Evolutionary conservation across 2,329 filamentous ascomycete genomes (phyloP).

Genomic region (Cladosporium sp.): DNA sequence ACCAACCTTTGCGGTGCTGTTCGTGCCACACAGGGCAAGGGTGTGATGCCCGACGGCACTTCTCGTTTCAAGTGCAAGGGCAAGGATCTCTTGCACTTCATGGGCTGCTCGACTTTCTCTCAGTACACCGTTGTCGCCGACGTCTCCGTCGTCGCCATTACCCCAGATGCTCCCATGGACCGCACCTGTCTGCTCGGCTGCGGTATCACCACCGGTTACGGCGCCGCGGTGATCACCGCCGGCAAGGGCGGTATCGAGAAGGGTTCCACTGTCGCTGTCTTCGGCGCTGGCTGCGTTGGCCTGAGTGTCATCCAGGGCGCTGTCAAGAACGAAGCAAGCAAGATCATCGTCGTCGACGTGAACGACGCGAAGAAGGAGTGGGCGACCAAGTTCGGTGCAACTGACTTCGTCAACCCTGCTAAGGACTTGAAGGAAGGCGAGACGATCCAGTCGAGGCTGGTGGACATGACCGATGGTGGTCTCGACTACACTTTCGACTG

Average conservation of each 20-base stretch:
- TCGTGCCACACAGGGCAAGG: conserved; percentile 90
- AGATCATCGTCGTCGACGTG: conserved; percentile 76
- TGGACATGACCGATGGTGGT: conserved; percentile 97
- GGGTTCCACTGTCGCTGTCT: conserved; percentile 86
- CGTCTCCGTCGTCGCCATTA: conserved; percentile 95
- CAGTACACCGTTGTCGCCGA: conserved; percentile 99
- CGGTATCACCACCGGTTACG: conserved; percentile 98
- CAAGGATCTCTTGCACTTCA: conserved; percentile 95
- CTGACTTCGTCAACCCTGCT: conserved; percentile 92
- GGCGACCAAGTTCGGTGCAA: conserved; percentile 92
- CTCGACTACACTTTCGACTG: conserved; percentile 99
- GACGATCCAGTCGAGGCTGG: conserved; percentile 85
- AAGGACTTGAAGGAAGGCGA: conserved; percentile 62
- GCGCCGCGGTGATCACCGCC: conserved; percentile 90
- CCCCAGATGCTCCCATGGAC: conserved; percentile 89
- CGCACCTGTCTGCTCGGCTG: conserved; percentile 93
- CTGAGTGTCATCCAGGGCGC: conserved; percentile 93
- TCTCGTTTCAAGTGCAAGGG: conserved; percentile 93
- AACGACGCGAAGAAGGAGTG: conserved; percentile 91
- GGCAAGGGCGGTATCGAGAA: conserved; percentile 69
- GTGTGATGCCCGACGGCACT: conserved; percentile 96
- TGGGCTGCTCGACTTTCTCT: conserved; percentile 98
- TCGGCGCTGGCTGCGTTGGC: conserved; percentile 94
- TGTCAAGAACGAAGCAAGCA: conserved; percentile 75
- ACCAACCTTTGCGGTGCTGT: conserved; percentile 99